Conservation (phyloP, 2,329 filamentous ascomycete species). For the Xylaria polymorpha region DNA sequence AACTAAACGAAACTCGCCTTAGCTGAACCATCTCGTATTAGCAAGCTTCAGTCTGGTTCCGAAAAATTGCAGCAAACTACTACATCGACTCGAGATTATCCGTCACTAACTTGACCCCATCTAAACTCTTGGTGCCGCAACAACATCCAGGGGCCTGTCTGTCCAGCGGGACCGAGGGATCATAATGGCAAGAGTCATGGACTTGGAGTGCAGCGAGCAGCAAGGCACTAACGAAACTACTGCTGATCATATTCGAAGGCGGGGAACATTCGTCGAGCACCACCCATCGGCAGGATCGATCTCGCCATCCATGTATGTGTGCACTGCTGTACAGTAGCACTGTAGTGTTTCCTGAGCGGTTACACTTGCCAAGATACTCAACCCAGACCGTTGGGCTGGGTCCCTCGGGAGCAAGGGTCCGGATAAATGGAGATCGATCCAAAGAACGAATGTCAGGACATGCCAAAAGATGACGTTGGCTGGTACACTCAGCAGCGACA, state of each 20-base stretch:
- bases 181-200: not conserved
- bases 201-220: not conserved
- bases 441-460: slow-evolving; percentile 29
- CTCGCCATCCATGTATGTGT: slow-evolving; percentile 11
- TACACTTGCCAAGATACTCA: slow-evolving; percentile 35
- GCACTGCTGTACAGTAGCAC: slow-evolving; percentile 23
- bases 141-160: not conserved
- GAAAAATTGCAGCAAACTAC: not conserved
- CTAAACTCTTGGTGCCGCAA: not conserved
- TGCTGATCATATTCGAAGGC: not conserved
- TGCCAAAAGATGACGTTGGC: slow-evolving; percentile 33
- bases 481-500: slow-evolving; percentile 26
- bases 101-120: not conserved
- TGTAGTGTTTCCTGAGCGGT: slow-evolving; percentile 27
- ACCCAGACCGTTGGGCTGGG: slow-evolving; percentile 41
- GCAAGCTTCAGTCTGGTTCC: not conserved
- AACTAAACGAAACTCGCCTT: not conserved
- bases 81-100: not conserved
- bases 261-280: slow-evolving; percentile 8
- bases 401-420: slow-evolving; percentile 37
- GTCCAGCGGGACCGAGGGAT: not conserved
- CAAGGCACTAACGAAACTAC: not conserved
- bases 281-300: not conserved
- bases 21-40: not conserved
- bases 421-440: slow-evolving; percentile 42